Evolutionary conservation across 2,329 filamentous ascomycete species (phyloP).

Genomic region (Didymella keratinophila): DNA sequence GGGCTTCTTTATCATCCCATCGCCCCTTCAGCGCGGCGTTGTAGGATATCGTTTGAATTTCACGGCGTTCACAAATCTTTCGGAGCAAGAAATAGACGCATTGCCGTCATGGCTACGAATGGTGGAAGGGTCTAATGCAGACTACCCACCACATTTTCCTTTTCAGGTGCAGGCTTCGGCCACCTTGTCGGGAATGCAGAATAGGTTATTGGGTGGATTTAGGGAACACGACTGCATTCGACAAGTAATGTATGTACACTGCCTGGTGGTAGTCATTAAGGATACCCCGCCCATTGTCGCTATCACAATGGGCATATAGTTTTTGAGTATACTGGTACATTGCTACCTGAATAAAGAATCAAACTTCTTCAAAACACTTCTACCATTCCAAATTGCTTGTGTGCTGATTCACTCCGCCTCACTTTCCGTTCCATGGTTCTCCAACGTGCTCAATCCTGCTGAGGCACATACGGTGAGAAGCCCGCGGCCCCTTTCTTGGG

Average conservation of each 20-base stretch:
- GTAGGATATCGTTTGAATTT: slow-evolving; percentile 16
- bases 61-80: slow-evolving; percentile 34
- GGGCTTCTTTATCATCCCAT: slow-evolving; percentile 11
- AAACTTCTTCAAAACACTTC: slow-evolving; percentile 1
- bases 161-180: background rate
- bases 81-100: slow-evolving; percentile 47
- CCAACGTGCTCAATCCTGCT: background rate
- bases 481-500: background rate
- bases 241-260: background rate
- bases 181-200: background rate
- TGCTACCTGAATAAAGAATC: slow-evolving; percentile 10
- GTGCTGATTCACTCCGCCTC: background rate
- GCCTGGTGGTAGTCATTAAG: slow-evolving; percentile 10
- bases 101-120: slow-evolving; percentile 52
- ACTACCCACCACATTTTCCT: background rate
- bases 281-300: slow-evolving; percentile 22
- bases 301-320: slow-evolving; percentile 12
- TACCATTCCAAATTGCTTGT: background rate
- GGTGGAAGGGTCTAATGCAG: slow-evolving; percentile 26
- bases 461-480: background rate
- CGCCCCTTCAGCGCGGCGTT: slow-evolving; percentile 24
- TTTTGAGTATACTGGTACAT: slow-evolving; percentile 11
- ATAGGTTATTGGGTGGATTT: background rate
- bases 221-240: background rate
- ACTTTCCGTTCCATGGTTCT: background rate